phyloP scores from a whole-genome alignment of 495 filamentous ascomycete species.

The Aspergillus haitiensis region DNA sequence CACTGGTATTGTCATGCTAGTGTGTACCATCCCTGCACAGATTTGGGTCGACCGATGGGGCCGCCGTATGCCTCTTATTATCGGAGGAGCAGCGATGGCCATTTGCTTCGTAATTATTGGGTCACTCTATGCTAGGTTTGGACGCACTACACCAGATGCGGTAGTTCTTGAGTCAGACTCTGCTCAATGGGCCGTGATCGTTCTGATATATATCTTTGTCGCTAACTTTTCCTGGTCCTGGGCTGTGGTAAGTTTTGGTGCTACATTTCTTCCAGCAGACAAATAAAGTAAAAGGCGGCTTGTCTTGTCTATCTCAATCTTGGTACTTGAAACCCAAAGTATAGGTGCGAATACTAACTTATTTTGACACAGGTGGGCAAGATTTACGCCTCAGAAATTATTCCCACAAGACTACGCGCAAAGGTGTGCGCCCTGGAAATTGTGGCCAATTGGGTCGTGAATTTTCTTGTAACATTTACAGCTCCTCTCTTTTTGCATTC shows the following conservation, averaged over 20 bases:
- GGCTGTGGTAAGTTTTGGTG: conserved; percentile 18
- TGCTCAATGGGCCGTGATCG: conserved; percentile 22
- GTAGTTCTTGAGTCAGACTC: conserved; percentile 11
- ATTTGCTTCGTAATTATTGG: conserved; percentile 18
- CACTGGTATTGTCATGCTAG: conserved; percentile 22
- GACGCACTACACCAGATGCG: conserved; percentile 10
- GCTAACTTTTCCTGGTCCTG: conserved; percentile 23
- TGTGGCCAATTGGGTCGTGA: conserved; percentile 22
- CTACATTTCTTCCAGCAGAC: background rate
- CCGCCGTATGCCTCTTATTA: conserved; percentile 16
- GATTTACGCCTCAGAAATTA: conserved; percentile 22
- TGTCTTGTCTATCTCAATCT: too few relatives aligned
- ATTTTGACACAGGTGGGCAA: conserved; percentile 16
- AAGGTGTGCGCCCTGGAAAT: conserved; percentile 18
- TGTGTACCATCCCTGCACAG: conserved; percentile 20
- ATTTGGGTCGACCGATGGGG: conserved; percentile 24
- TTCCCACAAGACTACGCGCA: conserved; percentile 17
- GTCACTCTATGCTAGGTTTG: conserved; percentile 15
- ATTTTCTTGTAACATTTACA: conserved; percentile 22
- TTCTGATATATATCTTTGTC: conserved; percentile 23
- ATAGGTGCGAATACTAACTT: too few relatives aligned
- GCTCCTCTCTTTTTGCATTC: conserved; percentile 19
- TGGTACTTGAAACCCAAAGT: too few relatives aligned
- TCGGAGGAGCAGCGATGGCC: conserved; percentile 16
- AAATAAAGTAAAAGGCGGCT: too few relatives aligned